Evolutionary conservation across 768 basidiomycete genomes (phyloP), one percentile per base, ranked within the genome.

Genomic region (Pseudohyphozyma bogoriensis): DNA sequence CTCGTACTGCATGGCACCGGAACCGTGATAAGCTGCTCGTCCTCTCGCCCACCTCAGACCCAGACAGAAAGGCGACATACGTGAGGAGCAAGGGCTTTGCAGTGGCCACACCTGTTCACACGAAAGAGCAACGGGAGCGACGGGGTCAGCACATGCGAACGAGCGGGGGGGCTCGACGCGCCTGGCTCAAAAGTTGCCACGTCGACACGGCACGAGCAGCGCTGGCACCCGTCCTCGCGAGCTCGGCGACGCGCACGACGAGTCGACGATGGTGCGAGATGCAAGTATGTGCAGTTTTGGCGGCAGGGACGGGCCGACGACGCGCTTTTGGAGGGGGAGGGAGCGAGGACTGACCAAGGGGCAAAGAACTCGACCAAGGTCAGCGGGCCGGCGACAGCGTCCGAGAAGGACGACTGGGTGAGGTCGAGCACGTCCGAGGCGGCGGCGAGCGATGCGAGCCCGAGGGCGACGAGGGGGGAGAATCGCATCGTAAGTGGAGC

Each of bases 311-410:
- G n/a, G n/a, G n/a, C n/a, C n/a, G n/a, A n/a, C n/a, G n/a, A n/a
- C n/a, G n/a, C n/a, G n/a, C n/a, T n/a, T n/a, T n/a, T n/a, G n/a
- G n/a, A n/a, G n/a, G 42, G 45, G 18, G 11, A 12, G n/a, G 40
- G 9, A 13, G 9, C 6, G 16, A 12, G n/a, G 4, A 46, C 65
- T 51, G 9, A 69, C 65, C 68, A 69, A 10, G 68, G 87, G 31
- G 88, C 87, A 72, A 88, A 93, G 83, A 91, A 97, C 79, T 97
- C 93, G 63, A 96, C 87, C 33, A 97, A 80, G 63, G 66, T 60
- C 10, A 70, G 59, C 11, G 57, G 46, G 16, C 64, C 56, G 20
- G 62, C 52, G 32, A 60, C 62, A n/a, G 63, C 60, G 31, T 58
- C 55, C 39, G 57, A 36, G 56, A 68, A 68, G 35, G 52, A 47